phyloP scores from a whole-genome alignment of 768 basidiomycete genomes.

The Pulveroboletus sp. region DNA sequence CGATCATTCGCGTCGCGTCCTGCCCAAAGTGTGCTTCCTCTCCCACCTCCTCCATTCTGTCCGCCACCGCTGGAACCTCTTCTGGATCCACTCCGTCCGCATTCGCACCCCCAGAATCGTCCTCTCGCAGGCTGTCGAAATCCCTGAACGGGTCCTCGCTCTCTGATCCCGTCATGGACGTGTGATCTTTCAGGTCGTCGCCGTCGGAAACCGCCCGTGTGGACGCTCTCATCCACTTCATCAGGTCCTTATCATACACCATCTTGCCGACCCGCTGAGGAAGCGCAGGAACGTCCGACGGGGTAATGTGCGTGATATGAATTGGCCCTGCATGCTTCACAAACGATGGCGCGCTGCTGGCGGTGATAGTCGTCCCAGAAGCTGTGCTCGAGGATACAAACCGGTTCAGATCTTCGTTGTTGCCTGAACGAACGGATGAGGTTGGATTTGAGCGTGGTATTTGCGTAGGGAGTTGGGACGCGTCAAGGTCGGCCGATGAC shows the following conservation, averaged over 20 bases:
- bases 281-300: constrained; percentile 69
- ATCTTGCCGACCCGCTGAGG: constrained; percentile 83
- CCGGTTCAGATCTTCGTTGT: constrained; percentile 75
- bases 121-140: constrained; percentile 80
- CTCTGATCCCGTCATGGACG: constrained; percentile 37
- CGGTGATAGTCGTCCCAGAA: constrained; percentile 67
- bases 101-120: constrained; percentile 37
- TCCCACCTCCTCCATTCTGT: constrained; percentile 11
- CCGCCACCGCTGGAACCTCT: constrained; percentile 5
- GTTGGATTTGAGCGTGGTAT: constrained; percentile 42
- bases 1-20: constrained; percentile 39
- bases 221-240: constrained; percentile 79
- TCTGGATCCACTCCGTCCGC: not conserved
- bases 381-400: constrained; percentile 88
- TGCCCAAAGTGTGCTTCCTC: constrained; percentile 15
- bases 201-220: constrained; percentile 31
- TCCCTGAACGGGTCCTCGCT: constrained; percentile 92
- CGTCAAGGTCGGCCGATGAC: constrained; percentile 26
- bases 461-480: constrained; percentile 32
- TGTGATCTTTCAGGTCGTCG: constrained; percentile 31
- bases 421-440: constrained; percentile 46
- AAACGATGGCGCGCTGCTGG: constrained; percentile 74
- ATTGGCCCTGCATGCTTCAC: constrained; percentile 79
- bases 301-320: constrained; percentile 76
- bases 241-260: constrained; percentile 78